Conservation (phyloP, 2,329 filamentous ascomycete genomes). For the Xylaria sp. region DNA sequence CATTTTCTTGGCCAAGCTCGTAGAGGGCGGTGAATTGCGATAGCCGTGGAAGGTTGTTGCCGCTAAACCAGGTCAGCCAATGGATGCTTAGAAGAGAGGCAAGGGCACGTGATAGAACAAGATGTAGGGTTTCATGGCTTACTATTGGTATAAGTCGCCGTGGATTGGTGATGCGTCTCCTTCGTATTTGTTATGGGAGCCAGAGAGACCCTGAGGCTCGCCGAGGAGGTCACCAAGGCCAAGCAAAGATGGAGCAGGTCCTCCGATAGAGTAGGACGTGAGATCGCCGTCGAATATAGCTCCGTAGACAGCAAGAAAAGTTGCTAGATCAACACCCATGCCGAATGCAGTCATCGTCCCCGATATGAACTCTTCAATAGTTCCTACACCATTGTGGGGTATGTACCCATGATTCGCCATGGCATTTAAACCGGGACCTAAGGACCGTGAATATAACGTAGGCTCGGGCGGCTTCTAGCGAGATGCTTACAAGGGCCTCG, state of each 20-base stretch:
- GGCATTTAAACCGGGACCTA: constrained; percentile 21
- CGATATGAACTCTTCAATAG: constrained; percentile 18
- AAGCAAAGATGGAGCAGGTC: constrained; percentile 17
- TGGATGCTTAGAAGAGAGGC: not conserved
- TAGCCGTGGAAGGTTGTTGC: constrained; percentile 2
- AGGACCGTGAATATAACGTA: not conserved
- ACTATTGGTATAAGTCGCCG: constrained; percentile 32
- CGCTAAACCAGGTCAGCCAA: not conserved
- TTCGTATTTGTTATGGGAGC: constrained; percentile 28
- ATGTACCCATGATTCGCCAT: constrained; percentile 31
- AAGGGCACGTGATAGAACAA: not conserved
- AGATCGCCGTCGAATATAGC: constrained; percentile 27
- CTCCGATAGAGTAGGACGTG: constrained; percentile 24
- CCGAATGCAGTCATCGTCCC: constrained; percentile 18
- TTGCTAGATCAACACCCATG: constrained; percentile 26
- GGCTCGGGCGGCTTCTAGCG: not conserved
- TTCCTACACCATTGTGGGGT: constrained; percentile 26
- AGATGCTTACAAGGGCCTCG: constrained; percentile 22
- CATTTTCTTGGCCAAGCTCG: constrained; percentile 2
- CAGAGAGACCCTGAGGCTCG: constrained; percentile 18
- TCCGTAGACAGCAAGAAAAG: constrained; percentile 23
- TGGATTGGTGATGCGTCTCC: constrained; percentile 20
- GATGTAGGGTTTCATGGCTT: not conserved
- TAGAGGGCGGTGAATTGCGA: constrained; percentile 4
- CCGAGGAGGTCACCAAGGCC: constrained; percentile 19